Conservation (phyloP, 768 basidiomycete genomes). For the Lactarius sp. region DNA sequence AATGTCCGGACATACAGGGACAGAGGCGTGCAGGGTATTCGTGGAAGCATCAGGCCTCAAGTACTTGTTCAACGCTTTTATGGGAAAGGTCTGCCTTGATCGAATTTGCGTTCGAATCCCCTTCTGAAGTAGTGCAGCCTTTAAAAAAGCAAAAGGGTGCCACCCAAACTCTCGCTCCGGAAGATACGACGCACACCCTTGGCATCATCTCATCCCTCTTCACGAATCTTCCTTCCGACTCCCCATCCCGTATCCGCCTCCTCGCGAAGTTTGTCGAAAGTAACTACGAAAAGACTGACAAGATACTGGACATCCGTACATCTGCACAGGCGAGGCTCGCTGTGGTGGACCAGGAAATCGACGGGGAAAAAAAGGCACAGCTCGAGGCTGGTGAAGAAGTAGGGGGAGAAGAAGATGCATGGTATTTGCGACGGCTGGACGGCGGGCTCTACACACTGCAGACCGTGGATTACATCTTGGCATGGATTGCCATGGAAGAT, state of each 20-base stretch:
- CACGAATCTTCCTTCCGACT: constrained; percentile 82
- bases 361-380: constrained; percentile 61
- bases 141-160: constrained; percentile 61
- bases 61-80: constrained; percentile 83
- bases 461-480: constrained; percentile 88
- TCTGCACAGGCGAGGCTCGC: constrained; percentile 56
- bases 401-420: constrained; percentile 57
- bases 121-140: constrained; percentile 21
- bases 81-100: constrained; percentile 76
- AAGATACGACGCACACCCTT: constrained; percentile 84
- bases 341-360: constrained; percentile 61
- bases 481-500: constrained; percentile 97
- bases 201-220: constrained; percentile 86
- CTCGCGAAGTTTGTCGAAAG: constrained; percentile 91
- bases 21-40: constrained; percentile 73
- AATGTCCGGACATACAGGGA: constrained; percentile 70
- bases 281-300: constrained; percentile 92
- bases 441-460: constrained; percentile 86
- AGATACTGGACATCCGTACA: constrained; percentile 84
- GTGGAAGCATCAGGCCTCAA: constrained; percentile 86
- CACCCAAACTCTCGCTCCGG: constrained; percentile 49
- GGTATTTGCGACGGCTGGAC: constrained; percentile 85
- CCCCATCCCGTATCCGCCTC: constrained; percentile 70
- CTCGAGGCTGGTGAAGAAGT: constrained; percentile 52
- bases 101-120: constrained; percentile 21